Conservation (phyloP, 441 rosid species). For the Codiaeum variegatum region DNA sequence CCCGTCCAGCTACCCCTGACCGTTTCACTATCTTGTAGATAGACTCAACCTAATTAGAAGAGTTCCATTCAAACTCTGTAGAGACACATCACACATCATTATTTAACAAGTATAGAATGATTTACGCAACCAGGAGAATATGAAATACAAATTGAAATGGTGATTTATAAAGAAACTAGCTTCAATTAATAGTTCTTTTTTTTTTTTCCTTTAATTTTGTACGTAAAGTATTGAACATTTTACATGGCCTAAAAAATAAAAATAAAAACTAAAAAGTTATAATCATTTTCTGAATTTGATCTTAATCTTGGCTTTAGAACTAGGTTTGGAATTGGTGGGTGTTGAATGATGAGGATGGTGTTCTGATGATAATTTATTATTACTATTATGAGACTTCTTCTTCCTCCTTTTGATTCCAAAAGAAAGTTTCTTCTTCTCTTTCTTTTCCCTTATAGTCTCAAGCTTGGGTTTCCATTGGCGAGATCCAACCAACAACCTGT, state of each 20-base stretch:
- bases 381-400: too few species aligned
- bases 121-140: not conserved
- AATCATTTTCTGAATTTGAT: slow-evolving; percentile 32
- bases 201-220: too few species aligned
- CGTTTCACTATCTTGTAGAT: too few species aligned
- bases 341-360: slow-evolving; percentile 8
- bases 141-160: not conserved
- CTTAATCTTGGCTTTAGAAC: slow-evolving; percentile 35
- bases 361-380: slow-evolving; percentile 19
- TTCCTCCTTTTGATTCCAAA: slow-evolving; percentile 48
- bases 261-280: not conserved
- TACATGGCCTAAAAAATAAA: too few species aligned
- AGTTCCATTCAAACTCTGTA: too few species aligned
- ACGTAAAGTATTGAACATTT: not conserved
- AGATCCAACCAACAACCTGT: slow-evolving; percentile 47
- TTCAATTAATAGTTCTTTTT: not conserved
- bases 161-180: not conserved
- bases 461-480: slow-evolving; percentile 81
- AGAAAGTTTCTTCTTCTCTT: slow-evolving; percentile 35
- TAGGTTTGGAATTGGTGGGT: slow-evolving; percentile 6
- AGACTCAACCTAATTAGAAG: too few species aligned
- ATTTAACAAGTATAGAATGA: too few species aligned
- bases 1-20: too few species aligned
- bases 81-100: too few species aligned
- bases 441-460: slow-evolving; percentile 60